Evolutionary conservation across 108 stramenopile species (phyloP).

Genomic region (Chaetoceros tenuissimus): DNA sequence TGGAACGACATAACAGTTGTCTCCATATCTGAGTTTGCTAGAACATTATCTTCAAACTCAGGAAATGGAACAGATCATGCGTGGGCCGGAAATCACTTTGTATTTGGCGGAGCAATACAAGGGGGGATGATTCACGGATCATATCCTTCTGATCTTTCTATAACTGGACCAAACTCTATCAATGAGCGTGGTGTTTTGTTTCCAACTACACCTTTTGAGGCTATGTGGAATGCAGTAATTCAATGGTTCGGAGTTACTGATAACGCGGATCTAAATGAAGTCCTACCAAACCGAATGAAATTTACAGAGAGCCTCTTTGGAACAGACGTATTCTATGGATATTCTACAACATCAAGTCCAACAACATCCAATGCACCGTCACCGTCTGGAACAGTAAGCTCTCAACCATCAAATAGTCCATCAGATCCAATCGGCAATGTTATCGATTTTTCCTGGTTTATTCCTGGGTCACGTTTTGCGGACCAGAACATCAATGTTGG

Average conservation of each 20-base stretch:
- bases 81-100: slow-evolving; percentile 44
- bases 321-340: too few relatives aligned
- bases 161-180: slow-evolving; percentile 9
- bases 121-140: slow-evolving; percentile 32
- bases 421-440: too few relatives aligned
- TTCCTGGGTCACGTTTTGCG: too few relatives aligned
- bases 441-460: too few relatives aligned
- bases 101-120: slow-evolving; percentile 27
- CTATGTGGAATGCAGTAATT: slow-evolving; percentile 33
- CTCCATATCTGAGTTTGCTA: slow-evolving; percentile 47
- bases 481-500: too few relatives aligned
- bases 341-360: too few relatives aligned
- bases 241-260: slow-evolving; percentile 45
- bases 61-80: slow-evolving; percentile 64
- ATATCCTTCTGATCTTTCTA: slow-evolving; percentile 17
- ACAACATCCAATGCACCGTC: too few relatives aligned
- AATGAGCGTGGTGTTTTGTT: slow-evolving; percentile 38
- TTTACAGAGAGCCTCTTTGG: too few relatives aligned
- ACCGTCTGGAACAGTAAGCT: too few relatives aligned
- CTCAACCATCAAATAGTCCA: too few relatives aligned
- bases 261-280: slow-evolving; percentile 15
- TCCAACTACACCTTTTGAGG: slow-evolving; percentile 42
- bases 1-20: slow-evolving; percentile 45
- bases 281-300: slow-evolving; percentile 1
- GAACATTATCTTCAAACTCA: slow-evolving; percentile 56